phyloP scores from a whole-genome alignment of 2,329 filamentous ascomycete species.

The Colletotrichum neosansevieriae region DNA sequence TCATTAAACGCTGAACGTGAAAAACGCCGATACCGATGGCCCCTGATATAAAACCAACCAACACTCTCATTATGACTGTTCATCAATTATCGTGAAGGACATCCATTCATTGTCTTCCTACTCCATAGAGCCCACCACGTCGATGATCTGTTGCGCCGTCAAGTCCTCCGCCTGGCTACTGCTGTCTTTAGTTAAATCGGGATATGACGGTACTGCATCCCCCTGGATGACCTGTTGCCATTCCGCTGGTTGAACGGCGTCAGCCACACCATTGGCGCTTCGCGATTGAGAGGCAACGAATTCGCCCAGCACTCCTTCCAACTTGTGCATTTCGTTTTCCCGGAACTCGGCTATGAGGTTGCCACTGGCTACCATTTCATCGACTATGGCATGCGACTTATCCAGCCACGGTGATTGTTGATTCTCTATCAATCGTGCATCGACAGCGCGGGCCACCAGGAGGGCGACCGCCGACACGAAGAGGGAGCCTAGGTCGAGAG shows the following conservation, averaged over 20 bases:
- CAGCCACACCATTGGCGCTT: not conserved
- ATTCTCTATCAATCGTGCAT: constrained; percentile 45
- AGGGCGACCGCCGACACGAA: too few species aligned
- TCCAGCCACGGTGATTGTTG: constrained; percentile 53
- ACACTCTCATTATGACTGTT: not conserved
- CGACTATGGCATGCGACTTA: constrained; percentile 57
- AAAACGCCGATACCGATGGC: not conserved
- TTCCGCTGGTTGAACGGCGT: not conserved
- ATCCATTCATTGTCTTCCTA: constrained; percentile 37
- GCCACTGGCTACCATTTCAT: constrained; percentile 59
- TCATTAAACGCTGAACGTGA: too few species aligned
- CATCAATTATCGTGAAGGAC: constrained; percentile 29
- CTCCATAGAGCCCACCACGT: constrained; percentile 33
- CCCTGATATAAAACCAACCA: not conserved
- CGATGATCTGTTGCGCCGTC: constrained; percentile 34
- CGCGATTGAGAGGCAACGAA: constrained; percentile 7
- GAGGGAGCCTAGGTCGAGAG: too few species aligned
- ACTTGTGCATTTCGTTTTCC: constrained; percentile 58
- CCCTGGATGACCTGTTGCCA: constrained; percentile 8
- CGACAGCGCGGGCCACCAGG: too few species aligned
- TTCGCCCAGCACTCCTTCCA: constrained; percentile 53
- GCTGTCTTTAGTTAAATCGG: constrained; percentile 13
- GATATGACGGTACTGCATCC: not conserved
- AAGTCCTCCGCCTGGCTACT: constrained; percentile 34
- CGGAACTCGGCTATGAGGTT: constrained; percentile 60